Percentiles rank a stretch among this genome's conserved stretches.
phyloP scores from a whole-genome alignment of 176 grass and related monocot genomes.

The Oryza rufipogon region DNA sequence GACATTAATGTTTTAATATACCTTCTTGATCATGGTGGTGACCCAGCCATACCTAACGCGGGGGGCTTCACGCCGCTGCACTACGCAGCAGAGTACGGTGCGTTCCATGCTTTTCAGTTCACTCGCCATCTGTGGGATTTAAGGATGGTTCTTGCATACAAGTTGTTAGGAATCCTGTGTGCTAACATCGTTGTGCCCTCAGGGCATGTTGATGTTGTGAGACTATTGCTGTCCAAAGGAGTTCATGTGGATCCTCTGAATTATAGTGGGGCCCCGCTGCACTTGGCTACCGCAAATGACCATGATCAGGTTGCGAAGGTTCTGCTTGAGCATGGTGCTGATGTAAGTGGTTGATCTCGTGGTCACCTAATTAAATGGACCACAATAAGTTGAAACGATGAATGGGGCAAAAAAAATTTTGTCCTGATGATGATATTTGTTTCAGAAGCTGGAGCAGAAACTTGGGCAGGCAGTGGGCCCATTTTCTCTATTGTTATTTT shows the following conservation, averaged over 20 bases:
- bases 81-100: conserved; percentile 26
- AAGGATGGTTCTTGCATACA: neutral
- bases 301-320: conserved; percentile 19
- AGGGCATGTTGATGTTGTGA: conserved; percentile 27
- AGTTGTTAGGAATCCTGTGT: neutral
- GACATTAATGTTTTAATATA: conserved; percentile 19
- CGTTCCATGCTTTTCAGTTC: neutral
- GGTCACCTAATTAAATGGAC: neutral
- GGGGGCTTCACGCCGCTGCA: conserved; percentile 44
- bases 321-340: conserved; percentile 49
- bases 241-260: conserved; percentile 38
- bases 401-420: neutral
- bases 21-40: conserved; percentile 45
- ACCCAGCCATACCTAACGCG: conserved; percentile 28
- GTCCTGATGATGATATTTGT: neutral
- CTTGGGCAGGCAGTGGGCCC: neutral
- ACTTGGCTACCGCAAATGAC: conserved; percentile 18
- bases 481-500: neutral
- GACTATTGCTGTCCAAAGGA: conserved; percentile 43
- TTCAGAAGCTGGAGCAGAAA: neutral
- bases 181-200: neutral
- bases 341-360: conserved; percentile 41
- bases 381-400: neutral
- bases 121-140: neutral
- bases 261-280: conserved; percentile 39